These are phyloP conservation scores for Claviceps sp. DNA, from an alignment of 2,329 filamentous ascomycete genomes.

Conservation along the genomic window DNA sequence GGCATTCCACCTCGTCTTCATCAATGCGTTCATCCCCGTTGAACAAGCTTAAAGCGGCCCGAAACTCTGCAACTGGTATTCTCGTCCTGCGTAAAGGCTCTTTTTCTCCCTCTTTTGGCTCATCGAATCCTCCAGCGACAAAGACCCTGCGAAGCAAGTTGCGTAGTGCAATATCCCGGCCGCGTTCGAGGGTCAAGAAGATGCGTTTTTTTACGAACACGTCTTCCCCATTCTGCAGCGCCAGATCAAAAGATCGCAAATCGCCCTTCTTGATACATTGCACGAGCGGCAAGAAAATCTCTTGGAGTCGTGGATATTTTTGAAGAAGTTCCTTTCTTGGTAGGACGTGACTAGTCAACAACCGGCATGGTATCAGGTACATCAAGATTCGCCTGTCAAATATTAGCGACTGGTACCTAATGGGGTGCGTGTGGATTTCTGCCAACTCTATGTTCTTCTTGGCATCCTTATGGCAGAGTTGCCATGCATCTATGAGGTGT, in stretches of 20 bases:
- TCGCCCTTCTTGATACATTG: slow-evolving; percentile 71
- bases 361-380: slow-evolving; percentile 85
- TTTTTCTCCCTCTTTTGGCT: slow-evolving; percentile 53
- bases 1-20: slow-evolving; percentile 85
- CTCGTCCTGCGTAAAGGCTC: slow-evolving; percentile 57
- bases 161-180: slow-evolving; percentile 79
- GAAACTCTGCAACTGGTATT: slow-evolving; percentile 72
- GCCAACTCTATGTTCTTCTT: slow-evolving; percentile 66
- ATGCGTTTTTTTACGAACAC: slow-evolving; percentile 88
- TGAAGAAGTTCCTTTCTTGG: slow-evolving; percentile 59
- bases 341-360: slow-evolving; percentile 76
- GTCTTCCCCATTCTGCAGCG: slow-evolving; percentile 70
- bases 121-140: slow-evolving; percentile 68
- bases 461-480: slow-evolving; percentile 62
- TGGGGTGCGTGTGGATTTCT: slow-evolving; percentile 2
- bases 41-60: slow-evolving; percentile 66
- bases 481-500: slow-evolving; percentile 67
- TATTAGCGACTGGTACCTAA: slow-evolving; percentile 10
- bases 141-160: slow-evolving; percentile 91
- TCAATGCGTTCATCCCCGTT: slow-evolving; percentile 56
- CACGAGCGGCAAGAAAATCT: slow-evolving; percentile 65
- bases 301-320: slow-evolving; percentile 62
- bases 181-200: slow-evolving; percentile 85
- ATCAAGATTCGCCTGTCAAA: slow-evolving; percentile 67
- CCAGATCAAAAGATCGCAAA: slow-evolving; percentile 69